Evolutionary conservation across 2,329 filamentous ascomycete species (phyloP), one percentile per base, ranked within the genome.

Genomic region (Thermomyces lanuginosus): DNA sequence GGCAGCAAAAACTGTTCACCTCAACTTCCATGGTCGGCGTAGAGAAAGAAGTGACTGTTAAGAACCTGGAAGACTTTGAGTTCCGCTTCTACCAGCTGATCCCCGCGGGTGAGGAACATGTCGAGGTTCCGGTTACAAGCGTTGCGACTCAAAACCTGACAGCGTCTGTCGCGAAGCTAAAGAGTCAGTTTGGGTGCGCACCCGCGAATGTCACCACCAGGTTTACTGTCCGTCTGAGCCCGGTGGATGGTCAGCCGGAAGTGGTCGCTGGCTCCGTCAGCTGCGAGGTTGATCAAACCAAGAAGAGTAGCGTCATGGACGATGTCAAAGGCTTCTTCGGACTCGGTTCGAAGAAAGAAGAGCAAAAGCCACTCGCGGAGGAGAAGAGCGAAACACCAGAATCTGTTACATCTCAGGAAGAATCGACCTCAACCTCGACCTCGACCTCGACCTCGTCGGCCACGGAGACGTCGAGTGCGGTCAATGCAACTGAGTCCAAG

Each of bases 271-370:
- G 77, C n/a, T 66, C 66, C 30, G 74, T 89, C 4, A 84, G 84
- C 49, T 98, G 89, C 45, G 80, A 92, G 48, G 69, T 76, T 14
- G 79, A 91, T 27, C 66, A 64, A 4, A 51, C 56, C 6, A 71
- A 71, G 53, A 81, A 83, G 49, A 80, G 79, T 36, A 74, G 76
- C 27, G 69, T 95, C 25, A 79, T 93, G 24, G 86, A 92, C 45
- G 84, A 82, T 22, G 81, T 95, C 38, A 98, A 98, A 64, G 91
- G 84, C 37, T 69, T 93, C 36, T 91, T 98, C 46, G 89, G 89
- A 4, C 84, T 95, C 47, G 89, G 86, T 14, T 79, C 79, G 44
- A 82, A 81, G 57, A 92, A 92, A 56, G 77, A 78, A 36, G 79
- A 86, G 30, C 78, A 92, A 54, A 65, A 68, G 36, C 59, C 67